Conservation (phyloP, 2,329 filamentous ascomycete species). For the Scytalidium sp. region DNA sequence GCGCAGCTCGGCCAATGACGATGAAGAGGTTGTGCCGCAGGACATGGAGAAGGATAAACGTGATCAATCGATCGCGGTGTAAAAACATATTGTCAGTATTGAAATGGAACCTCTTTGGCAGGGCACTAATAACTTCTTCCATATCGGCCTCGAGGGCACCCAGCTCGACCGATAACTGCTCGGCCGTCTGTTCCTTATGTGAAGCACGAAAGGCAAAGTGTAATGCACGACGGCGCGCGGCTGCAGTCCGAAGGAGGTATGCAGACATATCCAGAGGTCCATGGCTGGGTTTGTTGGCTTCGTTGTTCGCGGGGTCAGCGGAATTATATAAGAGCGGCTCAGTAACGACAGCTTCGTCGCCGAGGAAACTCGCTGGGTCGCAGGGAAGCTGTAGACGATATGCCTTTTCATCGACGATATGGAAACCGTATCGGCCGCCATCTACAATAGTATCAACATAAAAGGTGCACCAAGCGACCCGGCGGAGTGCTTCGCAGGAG, state of each 20-base stretch:
- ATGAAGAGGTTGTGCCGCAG: constrained; percentile 14
- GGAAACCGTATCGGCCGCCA: constrained; percentile 12
- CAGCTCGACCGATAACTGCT: constrained; percentile 8
- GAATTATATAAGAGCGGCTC: constrained; percentile 5
- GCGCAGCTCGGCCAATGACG: constrained; percentile 7
- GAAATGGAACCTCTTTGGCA: constrained; percentile 9
- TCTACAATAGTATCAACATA: constrained; percentile 11
- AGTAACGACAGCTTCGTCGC: constrained; percentile 4
- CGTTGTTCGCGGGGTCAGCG: background rate
- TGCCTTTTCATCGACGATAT: constrained; percentile 8
- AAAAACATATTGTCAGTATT: constrained; percentile 11
- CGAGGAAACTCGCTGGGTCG: constrained; percentile 9
- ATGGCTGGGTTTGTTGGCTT: background rate
- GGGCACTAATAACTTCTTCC: constrained; percentile 4
- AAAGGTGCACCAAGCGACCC: constrained; percentile 11
- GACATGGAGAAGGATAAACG: constrained; percentile 13
- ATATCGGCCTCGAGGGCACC: constrained; percentile 10
- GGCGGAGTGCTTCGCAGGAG: constrained; percentile 12
- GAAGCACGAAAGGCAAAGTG: constrained; percentile 14
- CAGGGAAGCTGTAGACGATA: constrained; percentile 13
- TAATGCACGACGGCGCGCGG: constrained; percentile 9
- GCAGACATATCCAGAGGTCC: constrained; percentile 9
- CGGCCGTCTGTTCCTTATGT: constrained; percentile 9
- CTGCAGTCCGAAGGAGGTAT: constrained; percentile 7
- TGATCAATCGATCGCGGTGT: constrained; percentile 11